These are phyloP conservation scores for Colletotrichum chlorophyti DNA, from an alignment of 2,329 filamentous ascomycete genomes.

Conservation along the genomic window DNA sequence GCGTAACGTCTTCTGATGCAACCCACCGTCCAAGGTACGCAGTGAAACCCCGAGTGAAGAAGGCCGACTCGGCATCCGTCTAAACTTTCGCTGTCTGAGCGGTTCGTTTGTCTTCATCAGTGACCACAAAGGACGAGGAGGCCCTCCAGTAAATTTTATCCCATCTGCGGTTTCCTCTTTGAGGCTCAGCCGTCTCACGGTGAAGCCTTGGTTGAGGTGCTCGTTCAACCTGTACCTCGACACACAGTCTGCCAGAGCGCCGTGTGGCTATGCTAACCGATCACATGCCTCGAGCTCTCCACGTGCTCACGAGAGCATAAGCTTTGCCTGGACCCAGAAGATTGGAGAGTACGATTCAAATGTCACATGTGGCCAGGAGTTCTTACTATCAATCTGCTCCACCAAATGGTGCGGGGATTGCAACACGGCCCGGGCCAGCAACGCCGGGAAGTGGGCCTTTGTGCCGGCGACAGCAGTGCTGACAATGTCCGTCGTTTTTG, in stretches of 20 bases:
- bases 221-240: background rate
- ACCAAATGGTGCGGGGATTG: background rate
- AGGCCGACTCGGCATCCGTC: no score
- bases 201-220: background rate
- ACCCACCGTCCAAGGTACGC: no score
- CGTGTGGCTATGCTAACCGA: background rate
- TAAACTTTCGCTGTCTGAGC: no score
- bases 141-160: no score
- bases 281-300: background rate
- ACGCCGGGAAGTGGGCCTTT: background rate
- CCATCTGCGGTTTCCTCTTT: background rate
- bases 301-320: no score
- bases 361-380: background rate
- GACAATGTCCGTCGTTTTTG: no score
- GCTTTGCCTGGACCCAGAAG: no score
- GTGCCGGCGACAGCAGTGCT: background rate
- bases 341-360: no score
- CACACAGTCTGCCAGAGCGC: background rate
- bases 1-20: no score
- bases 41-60: no score
- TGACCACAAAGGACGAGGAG: background rate
- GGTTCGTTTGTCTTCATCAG: no score
- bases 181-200: constrained; percentile 16
- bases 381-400: background rate
- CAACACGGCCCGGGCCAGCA: background rate